phyloP scores from a whole-genome alignment of 805 yeast species.

The Yarrowia sp. region DNA sequence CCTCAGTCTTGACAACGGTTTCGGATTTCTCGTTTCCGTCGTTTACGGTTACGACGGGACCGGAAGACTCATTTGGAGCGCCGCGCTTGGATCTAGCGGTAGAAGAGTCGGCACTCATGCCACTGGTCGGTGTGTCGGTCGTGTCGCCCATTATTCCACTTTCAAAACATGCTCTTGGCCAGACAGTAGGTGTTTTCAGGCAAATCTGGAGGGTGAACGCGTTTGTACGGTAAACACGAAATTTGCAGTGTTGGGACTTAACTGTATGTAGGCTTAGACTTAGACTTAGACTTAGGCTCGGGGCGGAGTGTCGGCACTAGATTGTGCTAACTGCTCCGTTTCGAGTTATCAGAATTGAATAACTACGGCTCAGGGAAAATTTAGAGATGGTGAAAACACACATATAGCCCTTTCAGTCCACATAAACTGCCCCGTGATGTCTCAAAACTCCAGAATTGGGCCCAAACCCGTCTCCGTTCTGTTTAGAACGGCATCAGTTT shows the following conservation, averaged over 20 bases:
- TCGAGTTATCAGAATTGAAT: background rate
- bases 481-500: background rate
- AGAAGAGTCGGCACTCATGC: background rate
- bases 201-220: background rate
- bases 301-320: conserved; percentile 16
- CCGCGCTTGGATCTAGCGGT: background rate
- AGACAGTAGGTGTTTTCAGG: background rate
- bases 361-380: background rate
- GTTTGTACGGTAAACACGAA: conserved; percentile 18
- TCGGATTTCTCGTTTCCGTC: conserved; percentile 15
- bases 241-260: conserved; percentile 20
- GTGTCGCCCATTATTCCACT: background rate
- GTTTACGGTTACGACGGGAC: conserved; percentile 20
- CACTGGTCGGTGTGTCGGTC: background rate
- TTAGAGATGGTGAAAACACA: background rate
- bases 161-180: conserved; percentile 12
- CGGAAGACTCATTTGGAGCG: background rate
- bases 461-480: background rate
- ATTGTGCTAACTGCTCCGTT: background rate
- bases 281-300: conserved; percentile 10
- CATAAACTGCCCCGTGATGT: background rate
- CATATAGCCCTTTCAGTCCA: no score
- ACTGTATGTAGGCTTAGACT: conserved; percentile 2
- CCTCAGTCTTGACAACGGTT: conserved; percentile 8
- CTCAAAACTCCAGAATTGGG: background rate